Conservation (phyloP, 768 basidiomycete genomes). For the Rhodotorula kratochvilovae region DNA sequence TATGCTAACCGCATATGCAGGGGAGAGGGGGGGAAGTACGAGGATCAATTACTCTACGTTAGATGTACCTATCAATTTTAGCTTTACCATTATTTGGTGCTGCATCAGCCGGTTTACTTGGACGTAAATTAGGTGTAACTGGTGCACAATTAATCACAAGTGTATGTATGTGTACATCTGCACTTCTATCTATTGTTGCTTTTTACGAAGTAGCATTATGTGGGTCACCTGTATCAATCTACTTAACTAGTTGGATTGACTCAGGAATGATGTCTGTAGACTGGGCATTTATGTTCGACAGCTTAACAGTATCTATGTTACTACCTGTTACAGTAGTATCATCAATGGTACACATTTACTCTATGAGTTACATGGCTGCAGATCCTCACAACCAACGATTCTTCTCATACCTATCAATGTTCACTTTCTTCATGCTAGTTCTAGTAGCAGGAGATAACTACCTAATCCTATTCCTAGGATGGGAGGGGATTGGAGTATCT, state of each 20-base stretch:
- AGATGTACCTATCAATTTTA: constrained; percentile 43
- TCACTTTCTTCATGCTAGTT: no score
- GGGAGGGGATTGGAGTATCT: no score
- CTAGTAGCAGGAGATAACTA: no score
- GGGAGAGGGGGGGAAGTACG: no score
- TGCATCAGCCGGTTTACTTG: constrained; percentile 38
- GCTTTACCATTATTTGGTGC: constrained; percentile 42
- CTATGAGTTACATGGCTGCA: constrained; percentile 41
- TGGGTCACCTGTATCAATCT: constrained; percentile 41
- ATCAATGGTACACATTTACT: constrained; percentile 42
- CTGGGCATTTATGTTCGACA: constrained; percentile 43
- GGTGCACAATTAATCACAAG: constrained; percentile 40
- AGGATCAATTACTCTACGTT: constrained; percentile 30
- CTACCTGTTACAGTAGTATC: constrained; percentile 41
- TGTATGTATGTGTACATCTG: constrained; percentile 35
- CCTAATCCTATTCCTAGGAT: no score
- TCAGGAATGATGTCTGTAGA: constrained; percentile 40
- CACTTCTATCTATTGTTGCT: constrained; percentile 40
- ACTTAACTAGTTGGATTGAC: constrained; percentile 42
- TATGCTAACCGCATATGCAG: no score
- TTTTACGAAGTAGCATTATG: constrained; percentile 43
- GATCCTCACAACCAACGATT: constrained; percentile 42
- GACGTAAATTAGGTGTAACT: constrained; percentile 42
- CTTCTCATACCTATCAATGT: constrained; percentile 33
- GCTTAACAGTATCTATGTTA: constrained; percentile 42